Evolutionary conservation across 352 stramenopile species (phyloP), one percentile per base, ranked within the genome.

Genomic region (Phytophthora uliginosa): DNA sequence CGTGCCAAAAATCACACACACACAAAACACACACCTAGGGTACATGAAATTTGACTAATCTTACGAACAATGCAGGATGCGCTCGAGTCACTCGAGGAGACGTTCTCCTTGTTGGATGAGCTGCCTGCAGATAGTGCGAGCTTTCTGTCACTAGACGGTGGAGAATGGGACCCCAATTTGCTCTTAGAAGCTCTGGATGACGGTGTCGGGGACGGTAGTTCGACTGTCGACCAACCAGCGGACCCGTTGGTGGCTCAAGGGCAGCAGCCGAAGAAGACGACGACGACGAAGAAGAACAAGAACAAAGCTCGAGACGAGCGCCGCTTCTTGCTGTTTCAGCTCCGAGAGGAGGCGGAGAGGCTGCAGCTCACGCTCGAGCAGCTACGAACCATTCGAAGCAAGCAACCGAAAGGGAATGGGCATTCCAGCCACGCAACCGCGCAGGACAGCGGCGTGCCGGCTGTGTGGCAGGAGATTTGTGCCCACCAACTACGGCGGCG

Each of bases 401-500:
- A 38, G 24, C 50, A 34, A 36, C 50, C 22, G 3, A 17, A 18
- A 54, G 48, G 10, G 31, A 31, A 40, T 12, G 31, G n/a, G 2
- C 7, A 40, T 22, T 18, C 52, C 38, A 57, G 13, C 28, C 22
- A 58, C 17, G 5, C n/a, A 6, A 5, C 6, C 31, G 33, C 31
- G 20, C 17, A 59, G 9, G 18, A 45, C 18, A 34, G 7, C 12
- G 55, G 12, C 42, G 45, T 74, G 28, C 61, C 65, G 0, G 52
- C 45, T 13, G 53, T 75, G 33, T 83, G 76, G 76, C 63, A 78
- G 26, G 63, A 75, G 10, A 61, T 78, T 15, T 75, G 68, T 28
- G 33, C 33, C 15, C 59, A 52, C 12, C 72, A 83, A 57, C 50
- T 69, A 2, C 26, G 26, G 8, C 62, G 50, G 2, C 40, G 71